A percentile compares a stretch with the other conserved stretches of the same genome.
phyloP scores from a whole-genome alignment of 345 rosid species.

The Capsella bursapastoris region DNA sequence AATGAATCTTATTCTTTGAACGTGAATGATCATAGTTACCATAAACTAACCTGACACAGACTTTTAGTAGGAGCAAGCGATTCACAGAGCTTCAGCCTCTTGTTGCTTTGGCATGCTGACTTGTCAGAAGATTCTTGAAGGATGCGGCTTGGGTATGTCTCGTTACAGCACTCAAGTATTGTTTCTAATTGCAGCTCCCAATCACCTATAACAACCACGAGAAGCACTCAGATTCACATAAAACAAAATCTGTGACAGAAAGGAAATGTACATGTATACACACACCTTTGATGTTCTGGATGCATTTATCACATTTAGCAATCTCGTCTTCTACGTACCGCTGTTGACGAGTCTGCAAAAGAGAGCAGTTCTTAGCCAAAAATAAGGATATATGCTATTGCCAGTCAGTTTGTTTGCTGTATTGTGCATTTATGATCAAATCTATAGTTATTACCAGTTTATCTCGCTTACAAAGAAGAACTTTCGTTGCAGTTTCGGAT shows the following conservation, averaged over 20 bases:
- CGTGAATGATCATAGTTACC: neutral
- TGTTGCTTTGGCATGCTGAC: constrained; percentile 34
- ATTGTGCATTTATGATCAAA: constrained; percentile 11
- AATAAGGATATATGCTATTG: neutral
- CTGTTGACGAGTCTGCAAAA: constrained; percentile 66
- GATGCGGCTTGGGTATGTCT: constrained; percentile 35
- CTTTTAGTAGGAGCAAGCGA: constrained; percentile 38
- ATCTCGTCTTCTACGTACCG: constrained; percentile 69
- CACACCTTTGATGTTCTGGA: constrained; percentile 55
- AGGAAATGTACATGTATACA: neutral
- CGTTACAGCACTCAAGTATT: constrained; percentile 55
- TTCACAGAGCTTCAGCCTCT: constrained; percentile 45
- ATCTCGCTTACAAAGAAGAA: constrained; percentile 63
- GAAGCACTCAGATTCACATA: constrained; percentile 18
- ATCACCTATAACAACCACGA: constrained; percentile 53
- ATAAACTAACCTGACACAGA: constrained; percentile 60
- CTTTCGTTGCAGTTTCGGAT: constrained; percentile 56
- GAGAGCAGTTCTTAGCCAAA: neutral
- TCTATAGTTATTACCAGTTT: constrained; percentile 54
- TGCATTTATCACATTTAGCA: constrained; percentile 60
- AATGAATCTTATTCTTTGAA: neutral
- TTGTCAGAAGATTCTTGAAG: constrained; percentile 42
- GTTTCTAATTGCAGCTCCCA: constrained; percentile 55
- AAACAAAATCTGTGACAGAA: constrained; percentile 20
- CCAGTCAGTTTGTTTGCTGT: constrained; percentile 9